Base-by-base conservation (phyloP, 2,329 filamentous ascomycete genomes). In the Penicillium rolfsii region DNA sequence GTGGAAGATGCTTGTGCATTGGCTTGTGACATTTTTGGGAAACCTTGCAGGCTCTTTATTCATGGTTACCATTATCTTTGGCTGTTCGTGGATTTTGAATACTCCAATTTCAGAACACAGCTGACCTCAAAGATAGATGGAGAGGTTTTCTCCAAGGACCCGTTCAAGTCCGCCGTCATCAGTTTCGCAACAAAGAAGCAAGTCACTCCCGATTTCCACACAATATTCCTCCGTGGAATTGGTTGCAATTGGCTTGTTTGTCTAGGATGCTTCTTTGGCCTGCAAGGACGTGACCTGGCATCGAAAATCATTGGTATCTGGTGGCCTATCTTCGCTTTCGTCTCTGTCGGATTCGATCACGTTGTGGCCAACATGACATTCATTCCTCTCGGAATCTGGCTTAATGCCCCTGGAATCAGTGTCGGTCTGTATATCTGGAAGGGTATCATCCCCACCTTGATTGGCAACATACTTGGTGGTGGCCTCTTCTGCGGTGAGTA, bases 241-340 rank as follows among this genome's bases (percentile, higher is more conserved):
- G 82, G 84, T 4, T 82, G 80, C 65, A 86, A 86, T 71, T 86
- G 83, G 84, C 79, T 87, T 0, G 84, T 87, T 2, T 85, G 83
- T 59, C 72, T 86, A 28, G 83, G 82, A 0, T 80, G 81, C 48
- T 86, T 71, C 56, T 65, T 74, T 6, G 69, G 65, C 0, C 73
- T 81, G 3, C 81, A 82, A 58, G 81, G 80, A 5, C 78, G 81
- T 2, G 83, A 85, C 57, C 71, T 85, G 12, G 75, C 77, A 19
- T 83, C 81, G 9, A 86, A 86, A 66, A 78, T 86, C 1, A 72
- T 83, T 11, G 81, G 81, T 1, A 83, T 86, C 65, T 87, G 84
- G 84, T 83, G 80, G 68, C 84, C 84, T 0, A 83, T 81, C 3
- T 83, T 84, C 58, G 81, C 81, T 0, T 86, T 86, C 64, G 83